Evolutionary conservation across 306 rosid species (phyloP).

Genomic region (Castanea crenata): DNA sequence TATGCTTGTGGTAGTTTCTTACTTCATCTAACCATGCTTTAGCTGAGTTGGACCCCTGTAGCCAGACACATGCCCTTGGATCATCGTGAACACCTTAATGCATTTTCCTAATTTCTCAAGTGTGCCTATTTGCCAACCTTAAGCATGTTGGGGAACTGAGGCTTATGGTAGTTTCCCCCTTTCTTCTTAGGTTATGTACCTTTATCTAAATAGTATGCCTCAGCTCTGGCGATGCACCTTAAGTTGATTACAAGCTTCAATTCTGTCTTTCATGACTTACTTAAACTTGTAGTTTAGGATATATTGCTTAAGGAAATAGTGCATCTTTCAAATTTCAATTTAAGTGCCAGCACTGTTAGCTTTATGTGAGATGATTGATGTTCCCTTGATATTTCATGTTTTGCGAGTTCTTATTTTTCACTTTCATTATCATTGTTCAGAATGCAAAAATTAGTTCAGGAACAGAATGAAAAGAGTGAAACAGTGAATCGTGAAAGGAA

Average conservation of each 20-base stretch:
- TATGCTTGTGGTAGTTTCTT: neutral
- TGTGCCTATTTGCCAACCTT: neutral
- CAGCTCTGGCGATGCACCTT: neutral
- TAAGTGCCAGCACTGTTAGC: neutral
- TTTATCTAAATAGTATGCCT: neutral
- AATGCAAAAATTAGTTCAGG: conserved; percentile 84
- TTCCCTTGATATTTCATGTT: conserved; percentile 13
- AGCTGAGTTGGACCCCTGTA: neutral
- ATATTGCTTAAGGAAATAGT: neutral
- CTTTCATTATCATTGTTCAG: conserved; percentile 42
- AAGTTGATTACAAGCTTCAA: neutral
- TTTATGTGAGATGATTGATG: neutral
- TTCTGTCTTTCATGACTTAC: neutral
- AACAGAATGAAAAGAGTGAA: conserved; percentile 72
- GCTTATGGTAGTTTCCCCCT: neutral
- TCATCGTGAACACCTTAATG: neutral
- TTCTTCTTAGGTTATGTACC: neutral
- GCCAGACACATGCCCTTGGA: neutral
- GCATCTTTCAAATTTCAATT: neutral
- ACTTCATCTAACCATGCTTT: conserved; percentile 2
- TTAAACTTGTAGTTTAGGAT: neutral
- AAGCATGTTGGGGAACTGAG: neutral
- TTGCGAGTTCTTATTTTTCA: conserved; percentile 12
- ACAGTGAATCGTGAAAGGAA: conserved; percentile 90
- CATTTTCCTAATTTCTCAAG: neutral